Conservation (phyloP, 2,329 filamentous ascomycete genomes). For the Fusarium illudens region DNA sequence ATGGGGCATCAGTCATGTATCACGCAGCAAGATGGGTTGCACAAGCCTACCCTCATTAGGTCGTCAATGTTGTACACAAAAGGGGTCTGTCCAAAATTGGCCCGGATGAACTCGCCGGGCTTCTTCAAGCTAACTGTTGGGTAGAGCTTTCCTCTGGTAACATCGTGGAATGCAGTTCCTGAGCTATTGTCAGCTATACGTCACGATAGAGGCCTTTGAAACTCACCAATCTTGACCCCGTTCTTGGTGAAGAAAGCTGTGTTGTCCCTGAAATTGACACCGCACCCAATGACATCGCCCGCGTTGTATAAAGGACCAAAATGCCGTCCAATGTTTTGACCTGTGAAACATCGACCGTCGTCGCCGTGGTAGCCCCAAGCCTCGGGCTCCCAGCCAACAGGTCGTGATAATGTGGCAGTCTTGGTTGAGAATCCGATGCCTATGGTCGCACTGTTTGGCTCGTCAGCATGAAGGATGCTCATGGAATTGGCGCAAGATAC, state of each 20-base stretch:
- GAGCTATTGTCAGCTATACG: slow-evolving; percentile 35
- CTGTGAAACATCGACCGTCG: slow-evolving; percentile 69
- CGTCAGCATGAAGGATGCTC: slow-evolving; percentile 4
- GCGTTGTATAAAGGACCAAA: slow-evolving; percentile 66
- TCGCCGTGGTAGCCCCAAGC: slow-evolving; percentile 76
- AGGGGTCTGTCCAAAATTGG: slow-evolving; percentile 75
- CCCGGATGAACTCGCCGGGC: slow-evolving; percentile 66
- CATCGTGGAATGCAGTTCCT: slow-evolving; percentile 74
- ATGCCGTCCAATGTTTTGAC: slow-evolving; percentile 63
- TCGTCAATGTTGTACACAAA: slow-evolving; percentile 93
- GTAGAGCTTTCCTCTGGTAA: slow-evolving; percentile 70
- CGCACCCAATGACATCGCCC: slow-evolving; percentile 70
- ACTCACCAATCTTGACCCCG: slow-evolving; percentile 63
- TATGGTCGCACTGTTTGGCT: slow-evolving; percentile 61
- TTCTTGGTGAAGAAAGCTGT: slow-evolving; percentile 77
- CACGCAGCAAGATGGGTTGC: neutral
- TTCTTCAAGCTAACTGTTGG: slow-evolving; percentile 73
- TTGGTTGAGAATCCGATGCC: slow-evolving; percentile 69
- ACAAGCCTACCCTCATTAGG: slow-evolving; percentile 73
- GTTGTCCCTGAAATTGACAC: slow-evolving; percentile 70
- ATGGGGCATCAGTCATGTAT: slow-evolving; percentile 23
- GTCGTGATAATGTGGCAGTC: slow-evolving; percentile 61
- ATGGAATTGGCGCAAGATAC: neutral
- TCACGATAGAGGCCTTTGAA: neutral
- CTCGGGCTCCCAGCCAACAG: slow-evolving; percentile 73